These are phyloP conservation scores for Angomonas ambiguus DNA, from an alignment of 208 protist species.

Conservation along the genomic window DNA sequence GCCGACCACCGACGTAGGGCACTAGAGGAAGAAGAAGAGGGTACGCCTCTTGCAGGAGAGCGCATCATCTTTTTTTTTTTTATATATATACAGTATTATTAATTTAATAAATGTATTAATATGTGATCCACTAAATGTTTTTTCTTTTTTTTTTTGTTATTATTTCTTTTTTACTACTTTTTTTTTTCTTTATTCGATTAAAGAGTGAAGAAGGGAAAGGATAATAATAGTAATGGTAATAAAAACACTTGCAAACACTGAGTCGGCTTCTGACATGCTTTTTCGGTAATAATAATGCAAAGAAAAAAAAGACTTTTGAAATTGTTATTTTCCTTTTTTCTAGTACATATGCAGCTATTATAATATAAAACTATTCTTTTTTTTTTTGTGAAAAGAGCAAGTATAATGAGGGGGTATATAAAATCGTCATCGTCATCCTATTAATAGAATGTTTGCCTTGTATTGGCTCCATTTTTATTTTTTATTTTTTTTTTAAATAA, in stretches of 20 bases:
- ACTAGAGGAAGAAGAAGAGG: not conserved
- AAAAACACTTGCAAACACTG: not conserved
- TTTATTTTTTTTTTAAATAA: no score
- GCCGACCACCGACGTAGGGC: not conserved
- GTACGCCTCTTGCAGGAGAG: not conserved
- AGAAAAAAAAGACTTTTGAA: not conserved
- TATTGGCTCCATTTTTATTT: no score
- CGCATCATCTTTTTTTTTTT: not conserved
- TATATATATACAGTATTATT: not conserved
- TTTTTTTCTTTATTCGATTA: not conserved
- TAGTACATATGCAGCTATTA: conserved; percentile 8
- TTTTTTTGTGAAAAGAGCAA: not conserved
- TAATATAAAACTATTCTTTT: conserved; percentile 2
- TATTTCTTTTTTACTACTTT: not conserved
- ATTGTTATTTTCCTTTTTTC: not conserved
- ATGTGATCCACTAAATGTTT: not conserved
- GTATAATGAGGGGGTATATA: not conserved
- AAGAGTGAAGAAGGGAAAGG: not conserved
- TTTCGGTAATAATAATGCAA: not conserved
- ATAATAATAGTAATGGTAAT: not conserved
- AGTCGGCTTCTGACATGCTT: not conserved
- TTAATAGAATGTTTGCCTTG: no score
- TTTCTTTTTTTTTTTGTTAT: conserved; percentile 7
- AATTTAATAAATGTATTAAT: not conserved
- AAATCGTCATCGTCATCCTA: not conserved